phyloP scores from a whole-genome alignment of 495 filamentous ascomycete genomes.

The Cetradonia linearis region DNA sequence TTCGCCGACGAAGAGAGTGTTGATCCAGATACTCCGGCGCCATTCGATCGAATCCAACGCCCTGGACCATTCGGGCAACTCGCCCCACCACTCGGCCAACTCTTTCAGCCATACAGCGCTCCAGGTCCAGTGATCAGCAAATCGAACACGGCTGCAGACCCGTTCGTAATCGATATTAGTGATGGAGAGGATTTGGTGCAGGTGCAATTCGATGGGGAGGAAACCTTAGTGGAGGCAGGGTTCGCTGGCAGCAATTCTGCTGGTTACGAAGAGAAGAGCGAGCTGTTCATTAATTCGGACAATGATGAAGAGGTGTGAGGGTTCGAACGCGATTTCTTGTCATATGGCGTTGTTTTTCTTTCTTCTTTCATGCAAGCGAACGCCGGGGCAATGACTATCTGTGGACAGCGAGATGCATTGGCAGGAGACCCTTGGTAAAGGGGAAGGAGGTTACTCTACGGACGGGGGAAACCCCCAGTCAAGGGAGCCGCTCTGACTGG shows the following conservation, averaged over 20 bases:
- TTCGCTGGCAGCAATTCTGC: neutral
- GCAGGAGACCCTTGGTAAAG: too few species aligned
- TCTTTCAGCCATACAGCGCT: neutral
- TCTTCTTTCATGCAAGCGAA: too few species aligned
- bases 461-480: neutral
- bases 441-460: neutral
- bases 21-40: too few species aligned
- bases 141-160: conserved; percentile 17
- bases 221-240: conserved; percentile 10
- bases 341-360: neutral
- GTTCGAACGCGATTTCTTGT: neutral
- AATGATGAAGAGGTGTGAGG: neutral
- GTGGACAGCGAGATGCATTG: too few species aligned
- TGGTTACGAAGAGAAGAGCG: neutral
- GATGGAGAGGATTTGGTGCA: conserved; percentile 11
- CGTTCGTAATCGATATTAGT: conserved; percentile 9
- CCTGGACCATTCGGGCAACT: neutral
- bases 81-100: neutral
- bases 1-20: too few species aligned
- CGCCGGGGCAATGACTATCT: too few species aligned
- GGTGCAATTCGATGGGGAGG: neutral
- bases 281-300: neutral
- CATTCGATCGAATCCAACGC: too few species aligned
- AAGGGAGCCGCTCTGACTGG: neutral
- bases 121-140: conserved; percentile 6